Percentiles rank a stretch among this genome's conserved stretches.
phyloP scores from a whole-genome alignment of 2,329 filamentous ascomycete genomes.

The Diaporthe sp. region DNA sequence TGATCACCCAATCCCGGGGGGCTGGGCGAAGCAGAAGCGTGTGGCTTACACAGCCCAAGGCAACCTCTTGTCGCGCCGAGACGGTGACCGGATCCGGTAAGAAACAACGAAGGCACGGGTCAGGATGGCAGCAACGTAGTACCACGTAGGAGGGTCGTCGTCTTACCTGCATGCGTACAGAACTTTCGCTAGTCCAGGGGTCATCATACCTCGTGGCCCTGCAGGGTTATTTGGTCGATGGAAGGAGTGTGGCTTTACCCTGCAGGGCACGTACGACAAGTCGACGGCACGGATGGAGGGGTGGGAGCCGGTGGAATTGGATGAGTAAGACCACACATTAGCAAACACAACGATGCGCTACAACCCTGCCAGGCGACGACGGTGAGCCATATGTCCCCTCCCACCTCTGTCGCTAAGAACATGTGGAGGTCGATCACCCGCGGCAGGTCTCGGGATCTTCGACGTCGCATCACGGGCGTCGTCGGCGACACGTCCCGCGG shows the following conservation, averaged over 20 bases:
- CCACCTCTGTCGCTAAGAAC: not conserved
- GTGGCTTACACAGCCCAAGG: conserved; percentile 24
- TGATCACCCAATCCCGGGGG: not conserved
- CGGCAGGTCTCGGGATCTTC: conserved; percentile 18
- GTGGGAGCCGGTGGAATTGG: not conserved
- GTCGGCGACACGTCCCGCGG: conserved; percentile 6
- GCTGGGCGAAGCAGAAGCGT: conserved; percentile 1
- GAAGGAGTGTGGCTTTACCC: conserved; percentile 2
- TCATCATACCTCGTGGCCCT: conserved; percentile 13
- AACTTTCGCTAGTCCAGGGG: not conserved
- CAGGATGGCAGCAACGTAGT: not conserved
- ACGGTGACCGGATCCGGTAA: conserved; percentile 17
- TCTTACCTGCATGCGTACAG: conserved; percentile 1
- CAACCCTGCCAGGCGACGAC: conserved; percentile 3
- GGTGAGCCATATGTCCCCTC: not conserved
- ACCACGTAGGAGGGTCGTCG: not conserved
- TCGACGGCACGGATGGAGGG: not conserved
- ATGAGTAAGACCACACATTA: conserved; percentile 21
- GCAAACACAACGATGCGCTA: not conserved
- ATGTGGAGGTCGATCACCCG: not conserved
- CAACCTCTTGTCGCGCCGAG: not conserved
- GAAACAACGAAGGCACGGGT: conserved; percentile 7
- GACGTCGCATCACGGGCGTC: conserved; percentile 10
- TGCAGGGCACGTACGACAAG: not conserved
- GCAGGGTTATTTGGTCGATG: conserved; percentile 2